Base-by-base conservation (phyloP, 192 early-diverging fungal species). In the Umbelopsis ramanniana region DNA sequence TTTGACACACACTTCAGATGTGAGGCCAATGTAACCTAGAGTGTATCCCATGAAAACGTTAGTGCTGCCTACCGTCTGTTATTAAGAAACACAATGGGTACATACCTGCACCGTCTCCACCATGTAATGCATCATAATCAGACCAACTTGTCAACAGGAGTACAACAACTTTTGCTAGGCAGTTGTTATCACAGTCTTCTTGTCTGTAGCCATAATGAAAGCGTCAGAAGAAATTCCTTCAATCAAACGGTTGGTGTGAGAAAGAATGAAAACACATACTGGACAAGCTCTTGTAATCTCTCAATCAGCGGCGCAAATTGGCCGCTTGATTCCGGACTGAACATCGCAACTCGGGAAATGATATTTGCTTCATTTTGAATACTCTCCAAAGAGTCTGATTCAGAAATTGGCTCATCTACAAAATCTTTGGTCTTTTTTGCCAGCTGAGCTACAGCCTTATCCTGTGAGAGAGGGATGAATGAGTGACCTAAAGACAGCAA, bases 321-420 rank as follows among this genome's bases (percentile, higher is more conserved):
- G 15, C 11, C 19, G 8, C 37, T 35, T 37, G 17, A 9, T 12
- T n/a, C 7, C 1, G 57, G 57, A 17, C 68, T 24, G 38, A 79
- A 74, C 6, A 79, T 23, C 21, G 70, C 38, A 12, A 50, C 24
- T 35, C 77, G 54, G 0, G 73, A 66, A 6, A 79, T 67, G 6
- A 79, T 72, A 43, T 74, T 48, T 6, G 77, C 72, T 60, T 79
- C 73, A 17, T 60, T 74, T 8, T 67, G 67, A 8, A 79, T 29
- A 50, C 11, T 33, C 10, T 33, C 33, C 38, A 57, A 2, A 46
- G 37, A 45, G 1, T 23, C 67, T 70, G 66, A 71, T 57, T 72
- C 66, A 21, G 60, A 66, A 22, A 73, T 71, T 23, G 66, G 29
- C 9, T 73, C 76, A 24, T 66, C 24, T 21, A 78, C 63, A 24